Percentiles rank a stretch among this genome's conserved stretches.
These are phyloP conservation scores for Suillus luteus DNA, from an alignment of 768 basidiomycete species.

Conservation along the genomic window DNA sequence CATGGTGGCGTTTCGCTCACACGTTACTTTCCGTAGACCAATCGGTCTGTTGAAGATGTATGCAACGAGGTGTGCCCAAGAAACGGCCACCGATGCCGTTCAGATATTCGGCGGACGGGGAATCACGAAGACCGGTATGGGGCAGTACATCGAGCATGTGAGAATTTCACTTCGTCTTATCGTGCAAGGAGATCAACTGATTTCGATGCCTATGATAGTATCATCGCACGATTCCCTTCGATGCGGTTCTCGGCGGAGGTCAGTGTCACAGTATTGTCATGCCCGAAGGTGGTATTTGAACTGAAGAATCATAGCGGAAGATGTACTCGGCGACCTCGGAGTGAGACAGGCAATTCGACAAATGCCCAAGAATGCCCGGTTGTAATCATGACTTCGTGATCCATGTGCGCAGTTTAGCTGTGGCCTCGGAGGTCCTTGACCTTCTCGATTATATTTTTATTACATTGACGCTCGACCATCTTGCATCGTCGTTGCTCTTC, in stretches of 20 bases:
- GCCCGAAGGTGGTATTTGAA: slow-evolving; percentile 4
- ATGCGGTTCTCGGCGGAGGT: slow-evolving; percentile 30
- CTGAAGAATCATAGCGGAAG: slow-evolving; percentile 43
- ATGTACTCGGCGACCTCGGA: slow-evolving; percentile 60
- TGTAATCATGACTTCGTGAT: slow-evolving; percentile 30
- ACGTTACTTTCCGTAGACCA: slow-evolving; percentile 32
- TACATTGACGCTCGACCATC: not conserved
- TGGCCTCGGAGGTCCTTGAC: slow-evolving; percentile 1
- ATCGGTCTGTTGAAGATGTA: slow-evolving; percentile 63
- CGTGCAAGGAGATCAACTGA: slow-evolving; percentile 7
- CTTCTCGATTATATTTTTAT: slow-evolving; percentile 10
- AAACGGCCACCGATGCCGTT: slow-evolving; percentile 66
- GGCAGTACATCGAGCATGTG: slow-evolving; percentile 71
- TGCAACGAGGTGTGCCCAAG: slow-evolving; percentile 52
- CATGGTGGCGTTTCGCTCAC: slow-evolving; percentile 1
- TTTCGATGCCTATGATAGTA: slow-evolving; percentile 21
- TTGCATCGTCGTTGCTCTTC: not conserved
- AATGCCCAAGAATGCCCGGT: slow-evolving; percentile 53
- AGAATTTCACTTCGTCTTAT: slow-evolving; percentile 33
- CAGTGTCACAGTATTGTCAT: not conserved
- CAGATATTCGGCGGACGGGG: slow-evolving; percentile 89
- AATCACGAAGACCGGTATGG: slow-evolving; percentile 83
- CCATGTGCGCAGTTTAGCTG: not conserved
- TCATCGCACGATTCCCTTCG: slow-evolving; percentile 28
- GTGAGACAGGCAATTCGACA: slow-evolving; percentile 58